A percentile compares a stretch with the other conserved stretches of the same genome.
Evolutionary conservation across 2,329 filamentous ascomycete genomes (phyloP).

Genomic region (Pseudocercospora pini-densiflorae): DNA sequence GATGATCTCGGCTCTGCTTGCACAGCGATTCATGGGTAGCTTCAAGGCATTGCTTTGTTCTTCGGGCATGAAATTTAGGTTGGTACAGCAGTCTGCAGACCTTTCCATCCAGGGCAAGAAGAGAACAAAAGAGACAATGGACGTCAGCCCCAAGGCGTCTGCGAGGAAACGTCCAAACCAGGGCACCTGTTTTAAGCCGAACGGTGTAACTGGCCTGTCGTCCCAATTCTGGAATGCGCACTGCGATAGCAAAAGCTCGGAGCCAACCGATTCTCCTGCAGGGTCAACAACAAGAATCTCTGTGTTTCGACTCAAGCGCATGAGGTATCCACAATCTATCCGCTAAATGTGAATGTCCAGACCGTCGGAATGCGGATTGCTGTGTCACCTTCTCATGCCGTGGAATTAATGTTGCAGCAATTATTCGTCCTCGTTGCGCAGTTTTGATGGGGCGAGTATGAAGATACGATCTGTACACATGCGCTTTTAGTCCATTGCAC

Average conservation of each 20-base stretch:
- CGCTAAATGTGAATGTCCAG: constrained; percentile 6
- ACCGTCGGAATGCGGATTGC: constrained; percentile 1
- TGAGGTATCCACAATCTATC: neutral
- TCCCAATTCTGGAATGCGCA: constrained; percentile 5
- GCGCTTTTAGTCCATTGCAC: neutral
- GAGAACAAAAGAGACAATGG: constrained; percentile 1
- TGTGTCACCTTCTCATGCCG: neutral
- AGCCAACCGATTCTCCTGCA: constrained; percentile 6
- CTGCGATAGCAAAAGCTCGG: neutral
- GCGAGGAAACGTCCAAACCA: neutral
- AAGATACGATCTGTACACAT: neutral
- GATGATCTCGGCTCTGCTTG: neutral
- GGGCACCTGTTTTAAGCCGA: neutral
- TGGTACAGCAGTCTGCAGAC: neutral
- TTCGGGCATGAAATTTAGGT: neutral
- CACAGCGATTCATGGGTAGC: constrained; percentile 3
- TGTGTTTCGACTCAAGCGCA: constrained; percentile 10
- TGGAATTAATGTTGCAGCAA: neutral
- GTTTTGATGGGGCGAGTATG: neutral
- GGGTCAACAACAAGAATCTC: constrained; percentile 4
- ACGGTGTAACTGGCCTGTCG: constrained; percentile 11
- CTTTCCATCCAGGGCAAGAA: neutral
- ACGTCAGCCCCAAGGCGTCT: neutral
- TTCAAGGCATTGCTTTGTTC: neutral
- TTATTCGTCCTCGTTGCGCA: constrained; percentile 1